These are phyloP conservation scores for Xylaria grammica DNA, from an alignment of 495 filamentous ascomycete species.

Conservation along the genomic window DNA sequence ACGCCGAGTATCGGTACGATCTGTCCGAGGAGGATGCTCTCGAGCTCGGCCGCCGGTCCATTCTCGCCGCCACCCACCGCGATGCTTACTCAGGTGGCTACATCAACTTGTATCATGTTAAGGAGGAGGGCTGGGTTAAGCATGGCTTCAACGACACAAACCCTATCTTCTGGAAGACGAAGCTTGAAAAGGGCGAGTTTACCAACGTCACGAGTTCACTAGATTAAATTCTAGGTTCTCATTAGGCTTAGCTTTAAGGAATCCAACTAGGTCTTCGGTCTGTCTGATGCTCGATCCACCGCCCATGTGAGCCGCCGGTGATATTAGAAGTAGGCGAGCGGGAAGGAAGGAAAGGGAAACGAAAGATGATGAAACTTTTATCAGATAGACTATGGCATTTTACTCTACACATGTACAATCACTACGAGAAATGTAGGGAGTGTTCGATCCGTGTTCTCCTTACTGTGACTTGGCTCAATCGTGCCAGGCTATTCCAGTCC, in stretches of 20 bases:
- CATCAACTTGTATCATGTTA: constrained; percentile 98
- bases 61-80: constrained; percentile 95
- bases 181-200: constrained; percentile 97
- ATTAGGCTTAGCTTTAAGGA: not conserved
- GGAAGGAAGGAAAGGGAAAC: not conserved
- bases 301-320: not conserved
- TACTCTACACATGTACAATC: constrained; percentile 36
- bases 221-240: constrained; percentile 38
- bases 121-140: constrained; percentile 98
- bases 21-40: constrained; percentile 84
- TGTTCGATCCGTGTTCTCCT: not conserved
- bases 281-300: not conserved
- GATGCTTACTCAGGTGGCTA: constrained; percentile 98
- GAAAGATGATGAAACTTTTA: constrained; percentile 26
- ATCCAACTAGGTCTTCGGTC: not conserved
- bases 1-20: constrained; percentile 92
- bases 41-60: constrained; percentile 86
- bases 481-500: not conserved
- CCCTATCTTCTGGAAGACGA: constrained; percentile 98
- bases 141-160: constrained; percentile 96
- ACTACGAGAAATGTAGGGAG: constrained; percentile 12
- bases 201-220: constrained; percentile 91
- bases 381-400: constrained; percentile 31
- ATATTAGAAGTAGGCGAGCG: not conserved
- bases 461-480: not conserved